Evolutionary conservation across 2,329 filamentous ascomycete species (phyloP).

Genomic region (Cryphonectria japonica): DNA sequence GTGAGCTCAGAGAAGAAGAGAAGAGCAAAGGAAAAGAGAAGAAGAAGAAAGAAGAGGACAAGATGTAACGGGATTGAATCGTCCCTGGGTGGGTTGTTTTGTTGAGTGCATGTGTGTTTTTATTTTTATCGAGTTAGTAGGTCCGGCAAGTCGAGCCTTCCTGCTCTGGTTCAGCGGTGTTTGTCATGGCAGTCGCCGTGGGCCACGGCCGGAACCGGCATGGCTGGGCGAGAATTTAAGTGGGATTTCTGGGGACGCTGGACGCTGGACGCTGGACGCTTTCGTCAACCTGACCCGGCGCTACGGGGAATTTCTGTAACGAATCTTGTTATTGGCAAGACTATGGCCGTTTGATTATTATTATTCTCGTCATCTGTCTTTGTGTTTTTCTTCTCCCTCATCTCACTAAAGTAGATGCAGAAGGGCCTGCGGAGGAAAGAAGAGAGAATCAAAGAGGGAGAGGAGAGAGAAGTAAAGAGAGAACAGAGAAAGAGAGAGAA

Average conservation of each 20-base stretch:
- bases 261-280: neutral
- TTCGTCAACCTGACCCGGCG: conserved; percentile 4
- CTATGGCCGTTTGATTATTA: neutral
- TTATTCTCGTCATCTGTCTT: neutral
- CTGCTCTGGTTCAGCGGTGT: neutral
- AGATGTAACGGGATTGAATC: neutral
- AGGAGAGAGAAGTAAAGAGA: neutral
- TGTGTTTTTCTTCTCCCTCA: neutral
- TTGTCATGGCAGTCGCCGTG: neutral
- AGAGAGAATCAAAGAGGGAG: neutral
- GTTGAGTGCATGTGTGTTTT: neutral
- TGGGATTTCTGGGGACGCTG: conserved; percentile 5
- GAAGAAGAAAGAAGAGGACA: neutral
- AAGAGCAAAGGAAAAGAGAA: too few relatives aligned
- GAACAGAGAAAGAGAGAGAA: too few relatives aligned
- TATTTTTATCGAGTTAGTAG: neutral
- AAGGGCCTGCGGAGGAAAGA: neutral
- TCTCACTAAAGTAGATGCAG: neutral
- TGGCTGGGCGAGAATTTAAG: conserved; percentile 25
- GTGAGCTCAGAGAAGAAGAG: too few relatives aligned
- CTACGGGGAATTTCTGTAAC: conserved; percentile 13
- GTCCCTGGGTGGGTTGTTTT: neutral
- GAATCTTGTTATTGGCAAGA: neutral
- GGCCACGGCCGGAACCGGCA: conserved; percentile 23
- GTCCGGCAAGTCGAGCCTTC: neutral